phyloP scores from a whole-genome alignment of 2,329 filamentous ascomycete species.

The Paraconiothyrium brasiliense region DNA sequence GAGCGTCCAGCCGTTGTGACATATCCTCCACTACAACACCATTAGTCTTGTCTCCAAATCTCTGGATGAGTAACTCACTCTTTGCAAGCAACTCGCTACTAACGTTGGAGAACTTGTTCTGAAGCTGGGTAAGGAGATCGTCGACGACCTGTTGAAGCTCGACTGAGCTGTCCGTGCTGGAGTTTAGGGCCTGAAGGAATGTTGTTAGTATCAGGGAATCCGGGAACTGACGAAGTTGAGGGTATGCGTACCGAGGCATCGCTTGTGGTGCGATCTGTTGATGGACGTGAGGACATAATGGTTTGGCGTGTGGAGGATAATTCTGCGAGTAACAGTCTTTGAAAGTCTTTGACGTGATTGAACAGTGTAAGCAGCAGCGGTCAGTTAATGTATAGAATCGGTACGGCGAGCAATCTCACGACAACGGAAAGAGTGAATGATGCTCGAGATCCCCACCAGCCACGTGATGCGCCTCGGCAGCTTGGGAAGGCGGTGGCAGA shows the following conservation, averaged over 20 bases:
- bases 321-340: background rate
- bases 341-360: background rate
- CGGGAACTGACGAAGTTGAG: background rate
- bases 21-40: constrained; percentile 85
- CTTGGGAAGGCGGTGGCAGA: constrained; percentile 35
- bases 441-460: constrained; percentile 10
- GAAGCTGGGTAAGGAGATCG: constrained; percentile 83
- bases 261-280: constrained; percentile 34
- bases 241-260: constrained; percentile 29
- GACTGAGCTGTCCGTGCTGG: constrained; percentile 49
- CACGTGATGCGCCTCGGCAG: constrained; percentile 41
- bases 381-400: background rate
- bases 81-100: constrained; percentile 90
- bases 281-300: constrained; percentile 35
- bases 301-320: background rate
- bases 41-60: constrained; percentile 8
- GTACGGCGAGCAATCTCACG: background rate
- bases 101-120: constrained; percentile 84
- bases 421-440: constrained; percentile 6
- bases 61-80: constrained; percentile 64
- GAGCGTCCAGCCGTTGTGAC: constrained; percentile 82
- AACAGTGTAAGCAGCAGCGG: background rate
- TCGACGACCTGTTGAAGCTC: constrained; percentile 84
- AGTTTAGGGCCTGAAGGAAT: constrained; percentile 23
- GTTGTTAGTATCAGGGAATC: constrained; percentile 7